Evolutionary conservation across 495 filamentous ascomycete species (phyloP).

Genomic region (Sphaerosporella brunnea): DNA sequence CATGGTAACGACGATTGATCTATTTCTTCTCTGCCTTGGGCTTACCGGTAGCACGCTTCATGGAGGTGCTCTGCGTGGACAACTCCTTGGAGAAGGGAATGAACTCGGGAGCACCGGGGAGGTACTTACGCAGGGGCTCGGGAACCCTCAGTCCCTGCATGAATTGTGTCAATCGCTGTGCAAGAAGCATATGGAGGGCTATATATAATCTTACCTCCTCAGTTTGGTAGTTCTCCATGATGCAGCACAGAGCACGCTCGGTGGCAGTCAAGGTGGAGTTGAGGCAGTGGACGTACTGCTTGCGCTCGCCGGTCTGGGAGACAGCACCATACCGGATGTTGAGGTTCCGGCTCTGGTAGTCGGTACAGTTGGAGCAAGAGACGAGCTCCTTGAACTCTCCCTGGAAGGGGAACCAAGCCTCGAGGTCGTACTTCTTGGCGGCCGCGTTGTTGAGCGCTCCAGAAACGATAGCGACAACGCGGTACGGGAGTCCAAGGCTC

Average conservation of each 20-base stretch:
- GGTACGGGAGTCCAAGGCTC: constrained; percentile 73
- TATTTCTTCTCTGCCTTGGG: no score
- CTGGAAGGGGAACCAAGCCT: constrained; percentile 94
- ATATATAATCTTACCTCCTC: constrained; percentile 40
- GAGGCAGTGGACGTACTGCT: constrained; percentile 85
- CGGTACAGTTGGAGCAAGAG: constrained; percentile 88
- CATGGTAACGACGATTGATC: no score
- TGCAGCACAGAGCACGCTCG: constrained; percentile 80
- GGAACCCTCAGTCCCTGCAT: constrained; percentile 65
- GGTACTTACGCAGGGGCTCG: constrained; percentile 74
- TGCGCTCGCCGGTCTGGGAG: constrained; percentile 59
- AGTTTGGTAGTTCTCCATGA: constrained; percentile 92
- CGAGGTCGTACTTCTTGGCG: constrained; percentile 85
- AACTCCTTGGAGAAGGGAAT: constrained; percentile 73
- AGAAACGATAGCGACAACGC: constrained; percentile 80
- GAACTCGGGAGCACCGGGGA: constrained; percentile 75
- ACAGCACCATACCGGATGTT: constrained; percentile 74
- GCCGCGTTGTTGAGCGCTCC: constrained; percentile 90
- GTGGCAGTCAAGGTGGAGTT: constrained; percentile 89
- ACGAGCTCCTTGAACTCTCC: constrained; percentile 96
- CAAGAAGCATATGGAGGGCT: background rate
- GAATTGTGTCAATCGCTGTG: no score
- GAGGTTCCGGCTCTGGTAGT: constrained; percentile 78
- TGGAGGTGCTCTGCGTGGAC: constrained; percentile 52
- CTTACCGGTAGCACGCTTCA: constrained; percentile 33